Conservation (phyloP, 2,329 filamentous ascomycete species). For the Fusarium pseudonygamai region DNA sequence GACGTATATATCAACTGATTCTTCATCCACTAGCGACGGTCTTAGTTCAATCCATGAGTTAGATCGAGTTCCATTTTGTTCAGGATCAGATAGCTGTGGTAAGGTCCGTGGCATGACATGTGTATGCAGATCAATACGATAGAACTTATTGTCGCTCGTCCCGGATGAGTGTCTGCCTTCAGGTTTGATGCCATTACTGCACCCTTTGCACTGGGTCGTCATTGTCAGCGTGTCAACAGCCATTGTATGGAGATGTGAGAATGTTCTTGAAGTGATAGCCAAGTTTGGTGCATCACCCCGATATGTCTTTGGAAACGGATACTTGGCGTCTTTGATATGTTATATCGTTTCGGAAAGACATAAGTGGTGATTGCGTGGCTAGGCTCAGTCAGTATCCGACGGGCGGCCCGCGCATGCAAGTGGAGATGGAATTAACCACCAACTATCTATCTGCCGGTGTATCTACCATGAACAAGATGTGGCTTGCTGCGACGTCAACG, state of each 20-base stretch:
- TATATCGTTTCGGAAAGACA: background rate
- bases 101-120: background rate
- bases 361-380: background rate
- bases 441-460: fast-evolving
- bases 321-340: background rate
- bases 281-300: background rate
- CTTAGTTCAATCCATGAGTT: background rate
- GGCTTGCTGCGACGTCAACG: background rate
- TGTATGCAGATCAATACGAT: background rate
- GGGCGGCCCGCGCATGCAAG: background rate
- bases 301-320: too few species aligned
- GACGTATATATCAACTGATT: background rate
- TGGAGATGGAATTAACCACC: background rate
- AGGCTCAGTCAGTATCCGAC: background rate
- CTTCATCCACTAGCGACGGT: background rate
- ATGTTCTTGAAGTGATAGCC: background rate
- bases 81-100: background rate
- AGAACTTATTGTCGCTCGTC: background rate
- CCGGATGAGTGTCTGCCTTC: background rate
- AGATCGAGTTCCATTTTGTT: background rate
- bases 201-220: background rate
- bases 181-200: background rate
- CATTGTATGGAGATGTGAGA: background rate
- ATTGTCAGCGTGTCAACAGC: background rate
- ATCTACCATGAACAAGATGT: background rate